phyloP scores from a whole-genome alignment of 257 asterid species.

The Solanum tarijense region DNA sequence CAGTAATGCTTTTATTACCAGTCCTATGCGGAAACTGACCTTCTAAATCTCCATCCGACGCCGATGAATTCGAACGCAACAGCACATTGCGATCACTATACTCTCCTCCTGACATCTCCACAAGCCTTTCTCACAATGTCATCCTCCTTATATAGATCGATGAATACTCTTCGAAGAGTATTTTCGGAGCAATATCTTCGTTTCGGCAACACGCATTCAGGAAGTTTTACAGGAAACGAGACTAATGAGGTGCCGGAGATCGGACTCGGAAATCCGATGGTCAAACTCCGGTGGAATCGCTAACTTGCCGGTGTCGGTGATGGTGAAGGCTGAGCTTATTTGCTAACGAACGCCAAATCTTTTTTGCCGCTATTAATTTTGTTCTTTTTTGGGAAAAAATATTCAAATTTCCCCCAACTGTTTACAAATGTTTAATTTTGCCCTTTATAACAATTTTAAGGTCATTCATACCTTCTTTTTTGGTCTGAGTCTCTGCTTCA shows the following conservation, averaged over 20 bases:
- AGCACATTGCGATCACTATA: constrained; percentile 40
- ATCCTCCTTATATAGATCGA: not conserved
- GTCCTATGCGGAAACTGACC: constrained; percentile 29
- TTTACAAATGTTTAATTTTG: not conserved
- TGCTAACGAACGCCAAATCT: not conserved
- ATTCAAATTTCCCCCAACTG: not conserved
- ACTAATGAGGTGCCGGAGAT: too few species aligned
- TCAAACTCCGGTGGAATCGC: not conserved
- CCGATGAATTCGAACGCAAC: constrained; percentile 28
- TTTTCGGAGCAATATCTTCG: not conserved
- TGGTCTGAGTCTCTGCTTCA: not conserved
- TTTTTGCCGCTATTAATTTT: not conserved
- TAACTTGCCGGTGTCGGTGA: not conserved
- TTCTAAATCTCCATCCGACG: constrained; percentile 62
- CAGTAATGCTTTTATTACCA: constrained; percentile 25
- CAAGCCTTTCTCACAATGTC: not conserved
- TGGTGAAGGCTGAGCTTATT: not conserved
- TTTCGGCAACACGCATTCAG: not conserved
- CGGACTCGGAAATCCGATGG: not conserved
- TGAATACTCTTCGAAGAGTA: not conserved
- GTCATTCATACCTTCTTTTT: not conserved
- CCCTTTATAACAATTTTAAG: not conserved
- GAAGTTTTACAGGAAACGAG: not conserved
- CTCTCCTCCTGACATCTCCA: constrained; percentile 12
- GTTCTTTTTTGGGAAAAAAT: not conserved